Conservation (phyloP, 345 rosid genomes). For the Syzygium oleosum region DNA sequence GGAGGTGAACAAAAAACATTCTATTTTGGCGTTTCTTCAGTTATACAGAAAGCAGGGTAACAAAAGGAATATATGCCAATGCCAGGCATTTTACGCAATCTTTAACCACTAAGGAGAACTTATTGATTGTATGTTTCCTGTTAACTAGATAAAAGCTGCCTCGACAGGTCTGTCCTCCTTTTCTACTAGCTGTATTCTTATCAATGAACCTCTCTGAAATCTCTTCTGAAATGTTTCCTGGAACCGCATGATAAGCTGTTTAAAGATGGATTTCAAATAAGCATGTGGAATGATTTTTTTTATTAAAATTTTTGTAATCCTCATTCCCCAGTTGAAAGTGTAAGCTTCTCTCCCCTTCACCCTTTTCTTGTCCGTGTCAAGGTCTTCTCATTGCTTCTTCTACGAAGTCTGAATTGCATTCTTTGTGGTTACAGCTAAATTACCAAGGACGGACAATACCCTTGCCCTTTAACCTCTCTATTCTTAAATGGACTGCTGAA, state of each 20-base stretch:
- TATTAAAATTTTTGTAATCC: background rate
- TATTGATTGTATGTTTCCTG: background rate
- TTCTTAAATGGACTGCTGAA: slow-evolving; percentile 61
- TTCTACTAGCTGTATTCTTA: background rate
- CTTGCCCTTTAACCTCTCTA: slow-evolving; percentile 61
- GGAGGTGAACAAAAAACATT: background rate
- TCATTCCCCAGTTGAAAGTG: background rate
- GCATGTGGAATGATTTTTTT: background rate
- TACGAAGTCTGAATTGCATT: background rate
- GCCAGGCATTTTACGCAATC: background rate
- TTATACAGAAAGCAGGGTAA: background rate
- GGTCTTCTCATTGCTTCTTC: background rate
- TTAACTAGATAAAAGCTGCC: background rate
- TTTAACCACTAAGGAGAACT: background rate
- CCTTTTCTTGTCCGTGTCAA: background rate
- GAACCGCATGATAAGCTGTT: background rate
- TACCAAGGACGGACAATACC: slow-evolving; percentile 56
- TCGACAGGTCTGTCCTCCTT: background rate
- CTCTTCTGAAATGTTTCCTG: background rate
- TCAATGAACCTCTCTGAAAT: background rate
- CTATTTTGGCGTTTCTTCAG: background rate
- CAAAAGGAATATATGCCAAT: background rate
- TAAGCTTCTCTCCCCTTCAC: background rate
- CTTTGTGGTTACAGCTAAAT: slow-evolving; percentile 33
- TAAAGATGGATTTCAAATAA: background rate